Conservation (phyloP, 441 rosid species). For the Populus hybrid region DNA sequence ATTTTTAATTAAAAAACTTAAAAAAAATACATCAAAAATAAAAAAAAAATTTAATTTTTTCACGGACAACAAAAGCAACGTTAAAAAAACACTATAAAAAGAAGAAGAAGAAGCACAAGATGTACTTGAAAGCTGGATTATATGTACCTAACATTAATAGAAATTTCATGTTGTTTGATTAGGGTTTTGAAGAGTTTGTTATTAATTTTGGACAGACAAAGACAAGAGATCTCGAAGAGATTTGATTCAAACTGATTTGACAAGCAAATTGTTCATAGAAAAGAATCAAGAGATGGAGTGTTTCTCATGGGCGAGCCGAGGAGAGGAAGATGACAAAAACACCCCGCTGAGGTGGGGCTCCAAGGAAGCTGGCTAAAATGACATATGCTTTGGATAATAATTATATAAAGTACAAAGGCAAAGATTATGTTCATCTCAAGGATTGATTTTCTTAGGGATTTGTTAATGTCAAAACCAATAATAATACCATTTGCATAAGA, state of each 20-base stretch:
- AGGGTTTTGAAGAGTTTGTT: conserved; percentile 10
- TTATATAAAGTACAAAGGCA: conserved; percentile 10
- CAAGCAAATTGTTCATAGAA: conserved; percentile 27
- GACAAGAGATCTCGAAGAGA: conserved; percentile 37
- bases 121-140: not conserved
- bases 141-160: not conserved
- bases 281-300: conserved; percentile 19
- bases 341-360: conserved; percentile 12
- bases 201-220: conserved; percentile 16
- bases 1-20: no score
- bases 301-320: conserved; percentile 26
- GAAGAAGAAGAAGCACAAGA: no score
- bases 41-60: no score
- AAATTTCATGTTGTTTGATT: not conserved
- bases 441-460: not conserved
- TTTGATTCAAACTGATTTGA: conserved; percentile 38
- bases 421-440: conserved; percentile 36
- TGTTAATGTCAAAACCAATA: not conserved
- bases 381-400: conserved; percentile 10
- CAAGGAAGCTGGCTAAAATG: conserved; percentile 14
- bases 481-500: not conserved
- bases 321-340: conserved; percentile 16
- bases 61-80: no score
- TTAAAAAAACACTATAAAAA: no score
- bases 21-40: no score